These are phyloP conservation scores for Kalanchoe fedtschenkoi DNA, from an alignment of 164 flowering plant species.

Conservation along the genomic window DNA sequence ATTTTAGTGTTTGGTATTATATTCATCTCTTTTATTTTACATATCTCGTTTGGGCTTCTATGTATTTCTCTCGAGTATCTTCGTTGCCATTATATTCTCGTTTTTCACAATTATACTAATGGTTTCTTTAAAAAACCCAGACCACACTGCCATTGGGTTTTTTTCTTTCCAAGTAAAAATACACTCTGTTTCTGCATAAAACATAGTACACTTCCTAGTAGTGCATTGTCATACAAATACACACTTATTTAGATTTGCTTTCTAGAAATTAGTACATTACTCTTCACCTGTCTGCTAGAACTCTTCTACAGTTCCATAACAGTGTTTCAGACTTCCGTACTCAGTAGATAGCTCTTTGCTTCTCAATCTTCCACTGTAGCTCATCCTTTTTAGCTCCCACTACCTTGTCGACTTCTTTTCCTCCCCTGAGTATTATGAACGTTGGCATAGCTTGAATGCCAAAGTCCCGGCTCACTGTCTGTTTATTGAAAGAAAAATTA, in stretches of 20 bases:
- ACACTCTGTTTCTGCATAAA: too few relatives aligned
- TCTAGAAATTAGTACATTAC: too few relatives aligned
- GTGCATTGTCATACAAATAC: background rate
- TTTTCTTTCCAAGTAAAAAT: background rate
- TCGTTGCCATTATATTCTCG: background rate
- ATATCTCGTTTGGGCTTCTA: background rate
- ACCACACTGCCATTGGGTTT: background rate
- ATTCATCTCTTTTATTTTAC: background rate
- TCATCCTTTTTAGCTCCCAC: conserved; percentile 42
- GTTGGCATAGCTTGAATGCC: conserved; percentile 41
- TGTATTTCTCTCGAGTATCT: background rate
- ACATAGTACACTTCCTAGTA: background rate
- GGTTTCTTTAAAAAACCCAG: background rate
- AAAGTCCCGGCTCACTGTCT: conserved; percentile 36
- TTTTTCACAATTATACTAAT: background rate
- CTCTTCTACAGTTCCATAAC: background rate
- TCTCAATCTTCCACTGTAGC: conserved; percentile 33
- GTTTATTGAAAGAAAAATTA: conserved; percentile 7
- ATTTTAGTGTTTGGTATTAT: background rate
- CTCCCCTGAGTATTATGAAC: conserved; percentile 33
- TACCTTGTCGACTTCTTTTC: conserved; percentile 34
- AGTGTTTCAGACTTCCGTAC: background rate
- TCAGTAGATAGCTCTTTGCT: conserved; percentile 12
- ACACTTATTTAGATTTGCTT: too few relatives aligned
- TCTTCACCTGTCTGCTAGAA: background rate